Evolutionary conservation across 345 rosid species (phyloP), one percentile per base, ranked within the genome.

Genomic region (Citrus mangshanensis): DNA sequence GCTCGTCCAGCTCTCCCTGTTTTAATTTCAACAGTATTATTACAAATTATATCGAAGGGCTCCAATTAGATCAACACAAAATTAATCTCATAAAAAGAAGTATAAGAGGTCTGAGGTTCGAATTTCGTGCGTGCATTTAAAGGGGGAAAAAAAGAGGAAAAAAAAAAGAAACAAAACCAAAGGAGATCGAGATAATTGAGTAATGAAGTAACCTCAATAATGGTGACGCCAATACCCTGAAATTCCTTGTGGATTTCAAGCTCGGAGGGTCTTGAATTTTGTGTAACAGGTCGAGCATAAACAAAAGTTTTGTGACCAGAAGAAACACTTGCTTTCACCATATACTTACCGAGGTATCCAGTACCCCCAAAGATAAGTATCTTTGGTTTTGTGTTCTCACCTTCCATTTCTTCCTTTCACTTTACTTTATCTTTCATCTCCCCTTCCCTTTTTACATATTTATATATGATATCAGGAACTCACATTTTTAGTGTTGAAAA

Each of bases 1-100:
- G 86, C 76, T 87, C 89, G 0, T 86, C 71, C 30, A 87, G 35
- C 14, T 83, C 82, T 60, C 87, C 89, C 85, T 87, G 80, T 56
- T 49, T 37, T n/a, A 42, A 40, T 73, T 24, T 35, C 22, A 5
- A 7, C 38, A 16, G 27, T 4, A 21, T 25, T 35, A 21, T 7
- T 51, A 16, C 6, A 51, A 51, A 51, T 0, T 16, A 51, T 49
- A 3, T 14, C 3, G 19, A 49, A 49, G 18, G 21, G 19, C 4
- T 49, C 55, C 2, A 4, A 49, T 13, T 14, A 13, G 19, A 12
- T 49, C 55, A 13, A 49, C 19, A 49, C 19, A 49, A 49, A 49
- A 49, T 49, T 49, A 16, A 49, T 49, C 19, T 49, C 1, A 49
- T 49, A 49, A 49, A 49, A 14, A 49, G 5, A 3, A 49, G 55